phyloP scores from a whole-genome alignment of 78 protist species.

The Dictyostelium firmibasis region DNA sequence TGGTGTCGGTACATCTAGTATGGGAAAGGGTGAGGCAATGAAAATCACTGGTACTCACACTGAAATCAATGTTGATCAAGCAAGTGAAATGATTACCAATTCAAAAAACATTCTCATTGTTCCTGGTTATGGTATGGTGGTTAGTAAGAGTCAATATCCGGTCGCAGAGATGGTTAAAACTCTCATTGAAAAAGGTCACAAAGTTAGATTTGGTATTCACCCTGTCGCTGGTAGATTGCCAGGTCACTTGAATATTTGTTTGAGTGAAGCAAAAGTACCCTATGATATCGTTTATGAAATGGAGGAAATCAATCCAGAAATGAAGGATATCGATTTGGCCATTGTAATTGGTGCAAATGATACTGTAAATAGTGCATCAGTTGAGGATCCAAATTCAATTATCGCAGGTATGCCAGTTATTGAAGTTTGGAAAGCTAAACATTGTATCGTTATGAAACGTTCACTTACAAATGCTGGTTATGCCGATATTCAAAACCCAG shows the following conservation, averaged over 20 bases:
- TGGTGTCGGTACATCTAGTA: slow-evolving; percentile 89
- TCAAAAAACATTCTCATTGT: slow-evolving; percentile 91
- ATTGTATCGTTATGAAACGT: slow-evolving; percentile 96
- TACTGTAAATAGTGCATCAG: slow-evolving; percentile 97
- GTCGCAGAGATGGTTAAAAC: slow-evolving; percentile 88
- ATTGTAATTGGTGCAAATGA: slow-evolving; percentile 97
- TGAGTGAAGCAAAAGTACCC: slow-evolving; percentile 98
- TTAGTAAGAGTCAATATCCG: slow-evolving; percentile 94
- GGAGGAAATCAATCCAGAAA: slow-evolving; percentile 98
- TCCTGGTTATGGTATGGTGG: slow-evolving; percentile 99
- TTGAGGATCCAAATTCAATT: slow-evolving; percentile 95
- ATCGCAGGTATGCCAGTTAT: slow-evolving; percentile 99
- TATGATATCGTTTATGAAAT: slow-evolving; percentile 98
- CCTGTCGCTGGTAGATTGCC: slow-evolving; percentile 99
- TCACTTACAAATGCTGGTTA: slow-evolving; percentile 96
- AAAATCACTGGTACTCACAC: slow-evolving; percentile 67
- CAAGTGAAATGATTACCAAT: background rate
- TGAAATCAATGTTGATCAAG: slow-evolving; percentile 28
- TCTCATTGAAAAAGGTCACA: slow-evolving; percentile 75
- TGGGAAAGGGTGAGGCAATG: slow-evolving; percentile 46
- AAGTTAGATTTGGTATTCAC: slow-evolving; percentile 95
- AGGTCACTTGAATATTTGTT: slow-evolving; percentile 97
- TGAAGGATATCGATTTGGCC: slow-evolving; percentile 86
- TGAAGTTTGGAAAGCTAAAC: slow-evolving; percentile 93
- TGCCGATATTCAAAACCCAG: slow-evolving; percentile 97